Evolutionary conservation across 2,329 filamentous ascomycete species (phyloP).

Genomic region (Talaromyces sp.): DNA sequence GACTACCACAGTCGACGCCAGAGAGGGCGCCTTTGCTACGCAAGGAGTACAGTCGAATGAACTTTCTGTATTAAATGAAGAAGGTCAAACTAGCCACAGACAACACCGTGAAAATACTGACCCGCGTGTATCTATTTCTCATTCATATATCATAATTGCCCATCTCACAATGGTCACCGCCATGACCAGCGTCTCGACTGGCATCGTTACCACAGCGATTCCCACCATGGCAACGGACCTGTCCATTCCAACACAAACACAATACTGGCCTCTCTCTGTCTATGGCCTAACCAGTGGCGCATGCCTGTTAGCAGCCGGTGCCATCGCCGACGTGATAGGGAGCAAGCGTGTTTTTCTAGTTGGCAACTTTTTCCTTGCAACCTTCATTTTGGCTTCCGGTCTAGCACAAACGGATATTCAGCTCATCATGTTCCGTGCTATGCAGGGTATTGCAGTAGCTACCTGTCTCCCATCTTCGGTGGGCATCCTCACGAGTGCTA

Average conservation of each 20-base stretch:
- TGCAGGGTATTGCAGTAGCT: conserved; percentile 41
- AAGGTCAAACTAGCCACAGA: too few species aligned
- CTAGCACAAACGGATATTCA: conserved; percentile 32
- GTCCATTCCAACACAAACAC: conserved; percentile 17
- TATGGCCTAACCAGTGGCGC: conserved; percentile 42
- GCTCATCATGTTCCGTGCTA: conserved; percentile 42
- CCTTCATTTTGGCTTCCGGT: conserved; percentile 40
- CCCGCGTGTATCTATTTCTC: too few species aligned
- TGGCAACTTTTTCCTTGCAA: conserved; percentile 39
- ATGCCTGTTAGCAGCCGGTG: conserved; percentile 45
- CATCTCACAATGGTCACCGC: too few species aligned
- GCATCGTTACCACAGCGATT: conserved; percentile 1
- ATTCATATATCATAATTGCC: too few species aligned
- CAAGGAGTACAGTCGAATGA: too few species aligned
- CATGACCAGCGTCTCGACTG: too few species aligned
- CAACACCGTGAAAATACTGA: too few species aligned
- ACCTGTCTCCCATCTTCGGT: conserved; percentile 45
- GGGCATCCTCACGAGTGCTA: conserved; percentile 43
- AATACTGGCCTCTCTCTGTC: conserved; percentile 24
- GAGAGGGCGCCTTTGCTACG: too few species aligned
- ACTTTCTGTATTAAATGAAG: too few species aligned
- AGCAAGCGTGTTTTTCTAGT: conserved; percentile 42
- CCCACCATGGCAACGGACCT: conserved; percentile 16
- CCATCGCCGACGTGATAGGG: conserved; percentile 47
- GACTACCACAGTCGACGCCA: too few species aligned